These are phyloP conservation scores for Neltuma alba DNA, from an alignment of 306 rosid genomes.

Conservation along the genomic window DNA sequence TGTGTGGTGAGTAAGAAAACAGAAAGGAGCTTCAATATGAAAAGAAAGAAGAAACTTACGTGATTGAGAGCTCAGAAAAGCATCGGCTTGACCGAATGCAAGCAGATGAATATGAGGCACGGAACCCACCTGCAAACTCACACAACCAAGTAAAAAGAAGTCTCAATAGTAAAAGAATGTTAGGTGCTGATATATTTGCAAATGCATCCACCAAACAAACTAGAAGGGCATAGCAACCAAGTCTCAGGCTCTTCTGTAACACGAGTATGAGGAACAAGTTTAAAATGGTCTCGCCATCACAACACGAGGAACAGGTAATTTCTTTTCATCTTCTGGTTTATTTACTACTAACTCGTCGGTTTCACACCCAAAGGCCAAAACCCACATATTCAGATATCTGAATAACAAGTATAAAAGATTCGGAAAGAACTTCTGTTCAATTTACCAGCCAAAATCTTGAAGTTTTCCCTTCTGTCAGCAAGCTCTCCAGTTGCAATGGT, in stretches of 20 bases:
- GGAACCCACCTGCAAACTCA: slow-evolving; percentile 70
- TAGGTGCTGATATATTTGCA: background rate
- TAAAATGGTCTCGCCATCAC: slow-evolving; percentile 27
- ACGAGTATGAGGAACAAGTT: background rate
- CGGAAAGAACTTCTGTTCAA: slow-evolving; percentile 34
- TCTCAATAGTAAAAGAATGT: background rate
- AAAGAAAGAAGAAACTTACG: slow-evolving; percentile 57
- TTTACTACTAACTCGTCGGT: background rate
- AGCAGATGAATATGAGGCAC: slow-evolving; percentile 66
- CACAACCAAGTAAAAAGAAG: background rate
- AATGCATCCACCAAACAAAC: background rate
- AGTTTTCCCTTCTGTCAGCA: slow-evolving; percentile 84
- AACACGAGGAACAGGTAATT: background rate
- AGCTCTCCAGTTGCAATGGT: slow-evolving; percentile 86
- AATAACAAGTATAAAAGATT: slow-evolving; percentile 26
- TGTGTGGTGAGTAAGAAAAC: slow-evolving; percentile 1
- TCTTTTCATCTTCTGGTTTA: slow-evolving; percentile 18
- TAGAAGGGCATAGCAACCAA: background rate
- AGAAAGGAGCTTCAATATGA: slow-evolving; percentile 22
- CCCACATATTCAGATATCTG: slow-evolving; percentile 9
- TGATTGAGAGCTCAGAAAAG: slow-evolving; percentile 85
- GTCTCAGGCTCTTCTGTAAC: background rate
- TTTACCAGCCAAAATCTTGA: slow-evolving; percentile 86
- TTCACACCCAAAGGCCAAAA: slow-evolving; percentile 17
- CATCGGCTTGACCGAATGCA: slow-evolving; percentile 75